Base-by-base conservation (phyloP, 257 asterid species). In the Solanum neorickii region DNA sequence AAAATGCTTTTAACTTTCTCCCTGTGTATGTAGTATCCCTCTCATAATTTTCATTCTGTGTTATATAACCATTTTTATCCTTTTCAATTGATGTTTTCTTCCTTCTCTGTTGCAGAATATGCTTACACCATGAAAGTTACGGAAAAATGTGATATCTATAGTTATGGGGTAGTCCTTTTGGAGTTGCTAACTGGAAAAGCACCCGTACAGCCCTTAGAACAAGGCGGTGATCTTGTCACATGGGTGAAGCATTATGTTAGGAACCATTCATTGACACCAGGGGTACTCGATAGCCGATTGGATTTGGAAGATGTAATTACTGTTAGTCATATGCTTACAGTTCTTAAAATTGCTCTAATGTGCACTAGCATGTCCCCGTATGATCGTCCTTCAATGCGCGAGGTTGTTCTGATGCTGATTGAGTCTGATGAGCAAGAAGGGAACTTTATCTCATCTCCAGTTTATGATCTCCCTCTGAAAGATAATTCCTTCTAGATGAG, bases 111-210 rank as follows among this genome's bases (percentile, higher is more conserved):
- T 86, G 92, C 98, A 96, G 98, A 95, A 88, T 95, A 95, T 18
- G 98, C 98, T 9, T 95, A 94, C 92, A 95, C 98, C 5, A 95
- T 95, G 98, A 95, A 95, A 93, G 96, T 95, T 60, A 94, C 98
- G 1, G 99, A 96, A 88, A 96, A 96, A 87, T 96, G 98, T 65
- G 99, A 96, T 82, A 91, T 94, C 20, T 96, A 96, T 91, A 96
- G 99, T 92, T 96, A 94, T 13, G 99, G 98, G 1, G 99, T 96
- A 15, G 99, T 96, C 78, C 94, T 96, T 16, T 41, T 96, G 92
- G 99, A 96, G 92, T 83, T 96, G 90, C 83, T 96, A 84, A 95
- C 99, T 0, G 98, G 98, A 42, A 96, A 92, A 92, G 89, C 97
- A 46, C 99, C 99, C 2, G 98, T 96, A 16, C 99, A 96, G 92